phyloP scores from a whole-genome alignment of 2,329 filamentous ascomycete species.

The Colletotrichum graminicola region DNA sequence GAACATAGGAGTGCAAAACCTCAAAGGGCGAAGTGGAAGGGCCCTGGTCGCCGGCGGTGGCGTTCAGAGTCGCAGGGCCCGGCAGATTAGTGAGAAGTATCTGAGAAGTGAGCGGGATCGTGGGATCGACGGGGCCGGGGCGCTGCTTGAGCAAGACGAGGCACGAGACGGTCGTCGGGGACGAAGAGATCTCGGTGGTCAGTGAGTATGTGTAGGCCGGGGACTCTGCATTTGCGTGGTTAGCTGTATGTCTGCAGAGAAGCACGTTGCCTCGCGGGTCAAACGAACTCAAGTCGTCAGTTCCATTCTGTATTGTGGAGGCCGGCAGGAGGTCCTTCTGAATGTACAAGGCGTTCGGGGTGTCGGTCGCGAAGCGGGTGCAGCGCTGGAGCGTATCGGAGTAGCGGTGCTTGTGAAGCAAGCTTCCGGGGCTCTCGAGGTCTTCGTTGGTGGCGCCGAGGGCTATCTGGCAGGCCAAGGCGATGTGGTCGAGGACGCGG shows the following conservation, averaged over 20 bases:
- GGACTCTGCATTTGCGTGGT: conserved; percentile 52
- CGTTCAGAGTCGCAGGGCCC: conserved; percentile 78
- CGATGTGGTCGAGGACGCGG: conserved; percentile 78
- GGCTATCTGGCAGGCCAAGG: conserved; percentile 77
- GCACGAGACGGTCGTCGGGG: conserved; percentile 83
- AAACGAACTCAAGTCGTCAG: conserved; percentile 47
- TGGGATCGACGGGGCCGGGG: conserved; percentile 86
- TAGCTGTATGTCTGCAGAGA: conserved; percentile 43
- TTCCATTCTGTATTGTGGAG: conserved; percentile 63
- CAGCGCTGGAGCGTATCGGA: conserved; percentile 89
- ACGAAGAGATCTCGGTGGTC: conserved; percentile 83
- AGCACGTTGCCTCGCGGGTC: neutral
- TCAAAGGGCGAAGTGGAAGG: conserved; percentile 87
- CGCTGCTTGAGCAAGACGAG: conserved; percentile 88
- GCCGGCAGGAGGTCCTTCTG: conserved; percentile 80
- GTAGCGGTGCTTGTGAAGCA: conserved; percentile 80
- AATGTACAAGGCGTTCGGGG: conserved; percentile 89
- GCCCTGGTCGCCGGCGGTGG: conserved; percentile 76
- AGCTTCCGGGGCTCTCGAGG: conserved; percentile 82
- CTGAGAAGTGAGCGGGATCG: conserved; percentile 85
- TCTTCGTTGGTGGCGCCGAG: conserved; percentile 82
- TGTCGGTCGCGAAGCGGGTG: conserved; percentile 88
- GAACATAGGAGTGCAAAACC: conserved; percentile 90
- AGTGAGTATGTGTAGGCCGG: conserved; percentile 80
- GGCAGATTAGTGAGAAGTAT: conserved; percentile 94